Conservation (phyloP, 192 early-diverging fungal species). For the Entomortierella parvispora region DNA sequence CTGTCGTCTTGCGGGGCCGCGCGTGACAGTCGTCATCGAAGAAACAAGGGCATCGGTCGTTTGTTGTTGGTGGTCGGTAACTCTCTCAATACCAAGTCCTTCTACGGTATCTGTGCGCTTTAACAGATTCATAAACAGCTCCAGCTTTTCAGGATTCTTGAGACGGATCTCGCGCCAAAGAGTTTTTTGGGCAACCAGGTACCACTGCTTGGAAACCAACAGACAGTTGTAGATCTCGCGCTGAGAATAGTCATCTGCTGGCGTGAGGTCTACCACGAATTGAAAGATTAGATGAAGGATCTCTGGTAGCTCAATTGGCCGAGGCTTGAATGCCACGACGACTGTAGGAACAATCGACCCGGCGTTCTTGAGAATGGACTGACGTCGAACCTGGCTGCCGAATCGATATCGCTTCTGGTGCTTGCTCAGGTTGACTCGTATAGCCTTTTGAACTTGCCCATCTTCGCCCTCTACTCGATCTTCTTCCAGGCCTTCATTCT, state of each 20-base stretch:
- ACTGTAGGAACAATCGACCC: no score
- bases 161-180: conserved; percentile 49
- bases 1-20: no score
- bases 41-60: not conserved
- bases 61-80: conserved; percentile 1
- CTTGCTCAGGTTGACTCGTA: no score
- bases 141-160: conserved; percentile 29
- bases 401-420: not conserved
- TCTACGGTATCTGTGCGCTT: conserved; percentile 38
- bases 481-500: conserved; percentile 10
- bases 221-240: conserved; percentile 42
- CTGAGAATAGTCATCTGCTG: conserved; percentile 40
- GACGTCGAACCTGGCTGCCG: conserved; percentile 9
- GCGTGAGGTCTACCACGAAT: conserved; percentile 47
- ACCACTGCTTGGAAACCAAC: conserved; percentile 47
- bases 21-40: no score
- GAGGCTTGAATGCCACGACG: not conserved
- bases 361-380: conserved; percentile 21
- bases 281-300: conserved; percentile 58
- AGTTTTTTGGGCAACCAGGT: conserved; percentile 47
- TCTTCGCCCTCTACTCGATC: conserved; percentile 4
- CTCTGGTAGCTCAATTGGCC: conserved; percentile 54
- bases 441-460: no score
- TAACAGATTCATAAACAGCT: conserved; percentile 33
- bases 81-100: conserved; percentile 25